Evolutionary conservation across 306 rosid species (phyloP), one percentile per base, ranked within the genome.

Genomic region (Casuarina glauca): DNA sequence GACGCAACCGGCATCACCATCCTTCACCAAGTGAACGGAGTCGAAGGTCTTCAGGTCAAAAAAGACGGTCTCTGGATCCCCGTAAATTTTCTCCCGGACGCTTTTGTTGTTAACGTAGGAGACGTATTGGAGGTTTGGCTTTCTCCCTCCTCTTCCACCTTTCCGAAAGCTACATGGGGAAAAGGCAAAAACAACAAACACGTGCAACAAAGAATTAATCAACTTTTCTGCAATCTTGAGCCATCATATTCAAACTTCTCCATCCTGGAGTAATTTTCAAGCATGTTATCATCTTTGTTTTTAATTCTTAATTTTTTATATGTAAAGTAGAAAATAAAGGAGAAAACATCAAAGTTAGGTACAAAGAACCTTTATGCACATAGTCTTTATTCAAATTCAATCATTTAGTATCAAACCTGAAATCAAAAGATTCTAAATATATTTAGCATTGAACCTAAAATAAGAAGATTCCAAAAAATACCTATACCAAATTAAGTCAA

Each of bases 61-160:
- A 84, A 73, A 69, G 82, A 88, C 58, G 92, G 88, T 20, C 62
- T 52, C 32, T 86, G 92, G 92, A 57, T 78, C 68, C 85, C 87
- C 1, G 90, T 86, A 4, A 77, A 52, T n/a, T 73, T 87, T 70
- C 32, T 45, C 7, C 72, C 54, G 1, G 57, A 71, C 45, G 83
- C 83, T 68, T 76, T 87, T 74, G 62, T 70, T 35, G 84, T 87
- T n/a, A 84, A 87, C 67, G 69, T 81, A 1, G 90, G 90, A 60
- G 90, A 87, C 74, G 48, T 76, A 20, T 20, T 84, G 0, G 86
- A 84, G 90, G 90, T 86, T 41, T 6, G 7, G 16, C 48, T 3
- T 15, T 73, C 42, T 63, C 51, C 74, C 44, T 61, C 17, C 19
- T 35, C 41, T 11, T 36, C 17, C 35, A 20, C 16, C 64, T 58